These are phyloP conservation scores for Fusarium buxicola DNA, from an alignment of 2,329 filamentous ascomycete species.

Conservation along the genomic window DNA sequence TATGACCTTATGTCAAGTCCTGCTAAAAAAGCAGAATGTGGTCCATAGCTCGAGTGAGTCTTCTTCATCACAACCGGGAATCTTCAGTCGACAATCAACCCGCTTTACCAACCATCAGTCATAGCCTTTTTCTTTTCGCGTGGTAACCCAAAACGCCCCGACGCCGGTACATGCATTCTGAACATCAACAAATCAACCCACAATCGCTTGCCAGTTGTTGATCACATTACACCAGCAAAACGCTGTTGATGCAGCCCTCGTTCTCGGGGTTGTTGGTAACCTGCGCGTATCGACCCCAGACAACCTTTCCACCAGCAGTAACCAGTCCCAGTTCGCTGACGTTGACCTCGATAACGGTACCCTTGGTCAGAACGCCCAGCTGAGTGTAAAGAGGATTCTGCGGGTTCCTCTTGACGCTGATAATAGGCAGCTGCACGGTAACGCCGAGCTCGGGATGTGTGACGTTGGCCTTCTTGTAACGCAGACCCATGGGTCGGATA, in stretches of 20 bases:
- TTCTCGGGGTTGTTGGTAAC: constrained; percentile 61
- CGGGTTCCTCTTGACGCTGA: constrained; percentile 75
- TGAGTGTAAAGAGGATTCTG: constrained; percentile 93
- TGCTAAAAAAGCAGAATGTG: constrained; percentile 23
- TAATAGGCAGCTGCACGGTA: constrained; percentile 87
- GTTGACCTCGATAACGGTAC: constrained; percentile 87
- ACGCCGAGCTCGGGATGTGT: constrained; percentile 83
- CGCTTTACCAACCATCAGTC: constrained; percentile 37
- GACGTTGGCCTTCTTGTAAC: constrained; percentile 66
- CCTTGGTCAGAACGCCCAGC: constrained; percentile 88
- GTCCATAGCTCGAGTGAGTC: constrained; percentile 43
- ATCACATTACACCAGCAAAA: constrained; percentile 42
- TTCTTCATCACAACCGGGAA: constrained; percentile 45
- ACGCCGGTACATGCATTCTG: constrained; percentile 46
- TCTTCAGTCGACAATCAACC: constrained; percentile 46
- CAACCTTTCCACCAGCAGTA: constrained; percentile 91
- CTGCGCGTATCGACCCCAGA: constrained; percentile 84
- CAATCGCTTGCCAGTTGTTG: constrained; percentile 9
- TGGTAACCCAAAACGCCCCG: constrained; percentile 43
- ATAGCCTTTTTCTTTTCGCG: constrained; percentile 37
- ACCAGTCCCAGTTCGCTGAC: constrained; percentile 91
- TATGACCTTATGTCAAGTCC: constrained; percentile 36
- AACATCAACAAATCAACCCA: constrained; percentile 37
- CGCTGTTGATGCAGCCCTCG: constrained; percentile 53
- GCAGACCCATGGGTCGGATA: constrained; percentile 62